Evolutionary conservation across 2,329 filamentous ascomycete species (phyloP).

Genomic region (Teratosphaeria epicoccoides): DNA sequence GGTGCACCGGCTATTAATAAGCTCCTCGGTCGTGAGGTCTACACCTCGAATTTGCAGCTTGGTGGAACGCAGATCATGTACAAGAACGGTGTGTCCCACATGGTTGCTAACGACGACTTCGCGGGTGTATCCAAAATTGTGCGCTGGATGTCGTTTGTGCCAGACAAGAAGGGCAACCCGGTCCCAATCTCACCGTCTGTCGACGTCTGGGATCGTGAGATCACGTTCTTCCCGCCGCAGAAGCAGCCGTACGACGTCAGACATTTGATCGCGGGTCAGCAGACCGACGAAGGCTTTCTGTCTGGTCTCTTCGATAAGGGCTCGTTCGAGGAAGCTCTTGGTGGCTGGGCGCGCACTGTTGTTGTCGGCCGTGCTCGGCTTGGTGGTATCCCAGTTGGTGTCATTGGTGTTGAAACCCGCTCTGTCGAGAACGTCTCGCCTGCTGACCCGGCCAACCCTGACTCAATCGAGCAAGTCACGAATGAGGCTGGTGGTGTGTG

Average conservation of each 20-base stretch:
- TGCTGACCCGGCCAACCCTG: constrained; percentile 93
- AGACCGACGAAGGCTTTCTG: constrained; percentile 76
- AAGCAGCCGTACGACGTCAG: constrained; percentile 87
- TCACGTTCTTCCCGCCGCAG: constrained; percentile 68
- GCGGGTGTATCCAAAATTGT: constrained; percentile 96
- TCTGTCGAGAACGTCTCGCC: constrained; percentile 94
- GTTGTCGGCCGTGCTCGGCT: constrained; percentile 93
- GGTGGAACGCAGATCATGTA: constrained; percentile 99
- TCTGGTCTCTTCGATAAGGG: constrained; percentile 90
- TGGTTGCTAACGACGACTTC: constrained; percentile 96
- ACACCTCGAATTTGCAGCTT: constrained; percentile 97
- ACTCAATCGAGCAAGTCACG: constrained; percentile 90
- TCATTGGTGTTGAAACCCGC: constrained; percentile 92
- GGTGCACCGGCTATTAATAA: constrained; percentile 98
- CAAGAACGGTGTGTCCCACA: constrained; percentile 97
- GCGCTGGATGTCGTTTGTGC: constrained; percentile 94
- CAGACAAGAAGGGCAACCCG: constrained; percentile 85
- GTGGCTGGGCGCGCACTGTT: constrained; percentile 93
- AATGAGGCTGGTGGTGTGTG: constrained; percentile 97
- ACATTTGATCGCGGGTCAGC: constrained; percentile 82
- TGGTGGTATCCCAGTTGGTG: constrained; percentile 94
- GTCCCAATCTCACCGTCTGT: constrained; percentile 81
- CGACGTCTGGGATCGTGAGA: constrained; percentile 87
- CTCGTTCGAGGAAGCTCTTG: constrained; percentile 93
- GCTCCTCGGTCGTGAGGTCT: constrained; percentile 91